Percentiles rank a stretch among this genome's conserved stretches.
These are phyloP conservation scores for Basidiobolus meristosporus DNA, from an alignment of 371 early-diverging fungal species.

Conservation along the genomic window DNA sequence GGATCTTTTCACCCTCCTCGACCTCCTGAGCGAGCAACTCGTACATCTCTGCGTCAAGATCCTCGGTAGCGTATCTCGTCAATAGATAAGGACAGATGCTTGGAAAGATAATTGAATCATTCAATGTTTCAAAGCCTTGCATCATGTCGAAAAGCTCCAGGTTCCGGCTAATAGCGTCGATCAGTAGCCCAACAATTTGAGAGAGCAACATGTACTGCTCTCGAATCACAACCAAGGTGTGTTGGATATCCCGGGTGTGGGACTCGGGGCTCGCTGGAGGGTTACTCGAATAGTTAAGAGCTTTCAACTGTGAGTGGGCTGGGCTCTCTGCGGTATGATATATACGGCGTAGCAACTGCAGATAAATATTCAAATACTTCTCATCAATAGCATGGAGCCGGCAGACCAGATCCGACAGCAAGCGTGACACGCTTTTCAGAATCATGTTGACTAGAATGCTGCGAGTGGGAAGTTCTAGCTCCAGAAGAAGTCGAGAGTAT, in stretches of 20 bases:
- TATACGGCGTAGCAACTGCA: slow-evolving; percentile 12
- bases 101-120: slow-evolving; percentile 10
- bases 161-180: slow-evolving; percentile 9
- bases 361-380: slow-evolving; percentile 13
- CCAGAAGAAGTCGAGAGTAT: slow-evolving; percentile 13
- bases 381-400: slow-evolving; percentile 9
- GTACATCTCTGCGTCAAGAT: slow-evolving; percentile 1
- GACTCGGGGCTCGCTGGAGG: background rate
- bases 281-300: slow-evolving; percentile 2
- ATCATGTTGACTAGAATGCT: slow-evolving; percentile 12
- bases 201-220: slow-evolving; percentile 12
- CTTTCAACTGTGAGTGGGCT: background rate
- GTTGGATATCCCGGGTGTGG: slow-evolving; percentile 5
- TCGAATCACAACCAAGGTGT: slow-evolving; percentile 9
- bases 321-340: slow-evolving; percentile 4
- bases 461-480: slow-evolving; percentile 9
- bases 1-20: slow-evolving; percentile 8
- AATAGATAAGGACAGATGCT: slow-evolving; percentile 4
- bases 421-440: slow-evolving; percentile 10
- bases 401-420: slow-evolving; percentile 8
- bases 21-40: slow-evolving; percentile 9
- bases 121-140: slow-evolving; percentile 14
- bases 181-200: slow-evolving; percentile 11
- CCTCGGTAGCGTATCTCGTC: background rate
- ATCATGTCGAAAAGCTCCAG: slow-evolving; percentile 12